phyloP scores from a whole-genome alignment of 179 eudicot genomes.

The Spinacia oleracea region DNA sequence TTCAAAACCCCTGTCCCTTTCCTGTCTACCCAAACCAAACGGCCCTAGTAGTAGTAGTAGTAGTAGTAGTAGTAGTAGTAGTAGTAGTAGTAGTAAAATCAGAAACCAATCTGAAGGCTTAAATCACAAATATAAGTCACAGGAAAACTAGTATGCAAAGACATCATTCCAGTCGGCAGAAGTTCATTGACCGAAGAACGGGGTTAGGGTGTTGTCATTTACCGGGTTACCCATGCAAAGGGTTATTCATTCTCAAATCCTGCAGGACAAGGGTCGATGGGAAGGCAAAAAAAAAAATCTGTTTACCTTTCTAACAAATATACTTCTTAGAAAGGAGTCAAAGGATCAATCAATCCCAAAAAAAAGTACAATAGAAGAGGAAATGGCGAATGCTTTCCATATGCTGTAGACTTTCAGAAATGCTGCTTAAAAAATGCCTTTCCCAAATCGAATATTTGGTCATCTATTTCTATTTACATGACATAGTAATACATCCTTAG shows the following conservation, averaged over 20 bases:
- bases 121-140: too few relatives aligned
- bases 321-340: too few relatives aligned
- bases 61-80: too few relatives aligned
- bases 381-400: background rate
- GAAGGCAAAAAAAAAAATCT: too few relatives aligned
- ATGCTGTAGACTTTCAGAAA: background rate
- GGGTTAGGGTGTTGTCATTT: background rate
- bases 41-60: too few relatives aligned
- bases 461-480: conserved; percentile 22
- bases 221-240: too few relatives aligned
- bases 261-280: background rate
- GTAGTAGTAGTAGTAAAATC: too few relatives aligned
- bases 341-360: background rate
- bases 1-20: too few relatives aligned
- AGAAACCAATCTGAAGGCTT: too few relatives aligned
- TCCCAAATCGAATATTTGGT: conserved; percentile 6
- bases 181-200: background rate
- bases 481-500: conserved; percentile 5
- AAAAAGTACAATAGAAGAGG: background rate
- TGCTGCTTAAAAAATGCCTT: conserved; percentile 9
- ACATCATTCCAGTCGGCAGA: background rate
- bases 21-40: too few relatives aligned
- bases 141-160: too few relatives aligned
- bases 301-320: too few relatives aligned
- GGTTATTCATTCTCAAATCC: background rate